phyloP scores from a whole-genome alignment of 805 yeast genomes.

The Ogataea minuta region DNA sequence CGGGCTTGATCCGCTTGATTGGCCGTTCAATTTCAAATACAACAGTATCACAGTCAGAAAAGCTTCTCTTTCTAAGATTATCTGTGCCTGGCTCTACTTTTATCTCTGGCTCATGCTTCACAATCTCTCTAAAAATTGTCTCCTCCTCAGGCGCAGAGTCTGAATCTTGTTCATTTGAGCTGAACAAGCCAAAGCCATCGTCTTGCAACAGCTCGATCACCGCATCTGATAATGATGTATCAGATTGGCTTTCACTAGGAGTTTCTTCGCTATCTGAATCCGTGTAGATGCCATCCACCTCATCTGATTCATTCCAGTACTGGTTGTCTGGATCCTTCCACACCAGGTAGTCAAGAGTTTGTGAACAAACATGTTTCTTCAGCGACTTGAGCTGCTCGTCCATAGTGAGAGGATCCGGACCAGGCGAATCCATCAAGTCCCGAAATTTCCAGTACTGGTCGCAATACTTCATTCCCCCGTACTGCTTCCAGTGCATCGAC shows the following conservation, averaged over 20 bases:
- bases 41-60: constrained; percentile 1
- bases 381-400: background rate
- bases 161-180: constrained; percentile 1
- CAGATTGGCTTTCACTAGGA: constrained; percentile 4
- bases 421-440: background rate
- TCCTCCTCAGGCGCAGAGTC: constrained; percentile 20
- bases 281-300: background rate
- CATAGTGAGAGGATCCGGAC: background rate
- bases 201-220: constrained; percentile 2
- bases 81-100: constrained; percentile 5
- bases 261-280: constrained; percentile 8
- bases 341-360: background rate
- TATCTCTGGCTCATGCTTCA: constrained; percentile 6
- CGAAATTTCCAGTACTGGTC: constrained; percentile 2
- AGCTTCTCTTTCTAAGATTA: constrained; percentile 1
- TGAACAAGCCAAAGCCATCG: background rate
- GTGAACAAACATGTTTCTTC: background rate
- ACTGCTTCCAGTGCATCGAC: background rate
- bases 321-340: background rate
- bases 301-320: background rate
- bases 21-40: constrained; percentile 8
- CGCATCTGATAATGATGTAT: background rate
- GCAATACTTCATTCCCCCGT: constrained; percentile 1
- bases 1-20: background rate
- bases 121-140: constrained; percentile 6